Evolutionary conservation across 2,329 filamentous ascomycete species (phyloP), one percentile per base, ranked within the genome.

Genomic region (Celoporthe dispersa): DNA sequence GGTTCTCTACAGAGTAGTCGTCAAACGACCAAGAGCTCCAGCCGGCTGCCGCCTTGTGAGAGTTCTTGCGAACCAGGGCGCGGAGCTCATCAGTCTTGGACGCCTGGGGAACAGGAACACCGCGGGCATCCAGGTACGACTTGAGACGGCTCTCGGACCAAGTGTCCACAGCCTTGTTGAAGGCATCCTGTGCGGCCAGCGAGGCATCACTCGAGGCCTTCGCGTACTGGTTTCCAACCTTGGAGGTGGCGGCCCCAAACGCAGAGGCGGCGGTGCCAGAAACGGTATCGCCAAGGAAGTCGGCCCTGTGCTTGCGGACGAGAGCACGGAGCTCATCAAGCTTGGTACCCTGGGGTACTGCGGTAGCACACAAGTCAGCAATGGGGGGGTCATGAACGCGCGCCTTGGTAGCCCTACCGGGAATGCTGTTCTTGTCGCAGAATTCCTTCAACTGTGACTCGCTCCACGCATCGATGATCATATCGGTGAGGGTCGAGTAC

Each of bases 391-490:
- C 35, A 7, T 22, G n/a, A 2, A n/a, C 3, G 28, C 12, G 35
- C 12, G 7, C 2, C 19, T 4, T 37, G 1, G 16, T 48, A 14
- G 25, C 4, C 79, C 37, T 75, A 83, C 82, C 81, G 16, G 78
- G 80, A 78, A 99, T 92, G 70, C 90, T 89, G 76, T 98, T 96
- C 86, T 94, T 93, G 84, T 98, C 95, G 68, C 90, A 90, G 84
- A 96, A 98, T 73, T 93, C 91, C 86, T 98, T 98, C 79, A 99
- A 87, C 80, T 97, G 86, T 55, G 87, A 87, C 77, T 98, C 94
- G 77, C 92, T 91, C 96, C 96, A 99, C 4, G 92, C 90, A 75
- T 97, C 91, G 77, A 98, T 92, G 67, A 98, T 85, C 76, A 91
- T 90, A 76, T 98, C 93, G 73, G 91, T 93, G 57, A 98, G 83